Evolutionary conservation across 192 early-diverging fungal genomes (phyloP), one percentile per base, ranked within the genome.

Genomic region (Gorgonomyces haynaldii): DNA sequence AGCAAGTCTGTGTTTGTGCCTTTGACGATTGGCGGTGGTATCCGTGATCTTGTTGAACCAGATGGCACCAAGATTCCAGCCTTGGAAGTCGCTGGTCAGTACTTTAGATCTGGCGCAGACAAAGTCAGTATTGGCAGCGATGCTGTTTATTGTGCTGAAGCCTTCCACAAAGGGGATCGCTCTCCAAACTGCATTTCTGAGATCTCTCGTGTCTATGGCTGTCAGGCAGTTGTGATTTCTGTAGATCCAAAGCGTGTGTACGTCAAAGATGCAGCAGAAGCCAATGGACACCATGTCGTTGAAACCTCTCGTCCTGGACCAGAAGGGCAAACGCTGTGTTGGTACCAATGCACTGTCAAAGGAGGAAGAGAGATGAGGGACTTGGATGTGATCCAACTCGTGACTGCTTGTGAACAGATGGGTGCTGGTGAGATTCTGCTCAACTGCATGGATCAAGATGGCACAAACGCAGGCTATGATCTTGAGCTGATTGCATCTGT

Each of bases 321-420:
- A n/a, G 72, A 84, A 21, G 92, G 92, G 24, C 91, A 99, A 59
- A 41, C n/a, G 0, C 10, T 19, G 24, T 26, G 46, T 72, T 99
- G 96, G 96, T 99, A 97, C 61, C 92, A 99, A 61, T 99, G 96
- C 54, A 99, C 94, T 0, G 91, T 99, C 29, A 91, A 88, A 56
- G 96, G 96, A 17, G 96, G 96, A 4, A 78, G 96, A 23, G 96
- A 99, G 67, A 83, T 74, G 3, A 82, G 94, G 37, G 92, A 97
- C 61, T 37, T 92, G 20, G 96, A 99, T 64, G 96, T 96, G 22
- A 60, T 67, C 31, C 91, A 97, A 61, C 68, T 99, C 17, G 87
- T 91, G 12, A 73, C 76, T 10, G 84, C 89, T 0, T 92, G 89
- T 49, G 81, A 91, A 61, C 72, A 72, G 1, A 59, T 99, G 48